Evolutionary conservation across 2,329 filamentous ascomycete species (phyloP).

Genomic region (Stachybotrys chlorohalonatus): DNA sequence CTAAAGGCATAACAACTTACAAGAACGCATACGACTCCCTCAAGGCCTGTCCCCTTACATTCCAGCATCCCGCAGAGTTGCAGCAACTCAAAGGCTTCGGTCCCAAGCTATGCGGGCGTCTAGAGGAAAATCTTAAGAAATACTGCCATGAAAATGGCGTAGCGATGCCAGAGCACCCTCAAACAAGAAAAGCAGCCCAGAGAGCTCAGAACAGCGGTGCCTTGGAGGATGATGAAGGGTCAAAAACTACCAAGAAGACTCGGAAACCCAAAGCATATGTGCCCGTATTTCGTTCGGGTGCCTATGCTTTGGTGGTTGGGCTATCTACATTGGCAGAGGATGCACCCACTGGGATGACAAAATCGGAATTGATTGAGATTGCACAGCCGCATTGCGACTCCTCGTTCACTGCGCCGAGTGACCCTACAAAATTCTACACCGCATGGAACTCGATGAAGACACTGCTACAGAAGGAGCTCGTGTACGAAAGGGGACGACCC

Average conservation of each 20-base stretch:
- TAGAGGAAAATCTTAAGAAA: constrained; percentile 51
- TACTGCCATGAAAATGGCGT: constrained; percentile 60
- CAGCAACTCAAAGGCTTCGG: constrained; percentile 67
- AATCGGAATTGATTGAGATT: constrained; percentile 56
- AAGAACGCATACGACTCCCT: constrained; percentile 69
- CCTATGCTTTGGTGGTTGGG: constrained; percentile 63
- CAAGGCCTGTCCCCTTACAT: constrained; percentile 61
- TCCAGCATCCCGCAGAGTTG: constrained; percentile 65
- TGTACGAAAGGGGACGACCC: constrained; percentile 62
- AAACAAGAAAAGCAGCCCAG: constrained; percentile 28
- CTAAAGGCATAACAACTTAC: constrained; percentile 63
- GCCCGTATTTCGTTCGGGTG: constrained; percentile 61
- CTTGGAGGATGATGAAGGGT: constrained; percentile 24
- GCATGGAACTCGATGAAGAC: constrained; percentile 81
- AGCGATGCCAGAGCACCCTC: constrained; percentile 54
- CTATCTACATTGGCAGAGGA: constrained; percentile 52
- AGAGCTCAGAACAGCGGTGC: constrained; percentile 17
- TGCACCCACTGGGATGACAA: constrained; percentile 48
- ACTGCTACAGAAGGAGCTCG: constrained; percentile 61
- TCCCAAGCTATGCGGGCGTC: constrained; percentile 58
- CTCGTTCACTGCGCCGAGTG: constrained; percentile 60
- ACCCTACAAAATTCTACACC: constrained; percentile 63
- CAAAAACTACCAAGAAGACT: constrained; percentile 44
- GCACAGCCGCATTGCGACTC: constrained; percentile 66
- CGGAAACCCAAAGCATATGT: constrained; percentile 60